Percentiles rank a stretch among this genome's conserved stretches.
Conservation (phyloP, 352 stramenopile genomes). For the Globisporangium barbulae region DNA sequence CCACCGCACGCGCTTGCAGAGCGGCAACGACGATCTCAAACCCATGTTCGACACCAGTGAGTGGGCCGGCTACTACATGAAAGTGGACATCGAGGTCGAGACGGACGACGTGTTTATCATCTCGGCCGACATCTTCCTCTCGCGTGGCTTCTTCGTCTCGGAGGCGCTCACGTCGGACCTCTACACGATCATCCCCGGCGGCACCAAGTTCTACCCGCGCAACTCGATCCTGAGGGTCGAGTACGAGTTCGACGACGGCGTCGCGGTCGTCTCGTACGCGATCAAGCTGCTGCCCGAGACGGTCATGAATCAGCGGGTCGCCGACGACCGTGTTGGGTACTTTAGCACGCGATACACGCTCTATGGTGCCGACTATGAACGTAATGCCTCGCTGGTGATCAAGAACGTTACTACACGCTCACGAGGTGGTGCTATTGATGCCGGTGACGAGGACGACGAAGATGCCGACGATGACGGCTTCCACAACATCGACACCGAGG, state of each 20-base stretch:
- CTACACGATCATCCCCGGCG: slow-evolving; percentile 24
- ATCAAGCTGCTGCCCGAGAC: slow-evolving; percentile 68
- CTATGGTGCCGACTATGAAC: slow-evolving; percentile 40
- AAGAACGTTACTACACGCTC: not conserved
- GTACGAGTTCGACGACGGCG: slow-evolving; percentile 58
- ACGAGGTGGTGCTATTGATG: not conserved
- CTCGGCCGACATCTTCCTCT: slow-evolving; percentile 44
- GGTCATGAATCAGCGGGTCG: slow-evolving; percentile 46
- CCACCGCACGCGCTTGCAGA: slow-evolving; percentile 35
- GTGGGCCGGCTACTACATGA: slow-evolving; percentile 56
- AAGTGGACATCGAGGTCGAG: slow-evolving; percentile 58
- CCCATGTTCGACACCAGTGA: slow-evolving; percentile 58
- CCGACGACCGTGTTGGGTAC: slow-evolving; percentile 80
- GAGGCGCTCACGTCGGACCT: slow-evolving; percentile 36
- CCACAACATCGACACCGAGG: slow-evolving; percentile 48
- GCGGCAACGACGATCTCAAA: slow-evolving; percentile 43
- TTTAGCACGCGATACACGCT: slow-evolving; percentile 65
- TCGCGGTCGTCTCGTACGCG: slow-evolving; percentile 62
- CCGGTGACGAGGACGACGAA: not conserved
- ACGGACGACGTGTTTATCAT: slow-evolving; percentile 55
- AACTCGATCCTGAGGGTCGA: slow-evolving; percentile 76
- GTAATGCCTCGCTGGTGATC: slow-evolving; percentile 9
- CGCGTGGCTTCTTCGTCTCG: slow-evolving; percentile 78
- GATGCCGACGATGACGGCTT: slow-evolving; percentile 28
- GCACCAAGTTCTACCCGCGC: slow-evolving; percentile 43